These are phyloP conservation scores for Papiliotrema nemorosa DNA, from an alignment of 1,284 basidiomycete species.

Conservation along the genomic window DNA sequence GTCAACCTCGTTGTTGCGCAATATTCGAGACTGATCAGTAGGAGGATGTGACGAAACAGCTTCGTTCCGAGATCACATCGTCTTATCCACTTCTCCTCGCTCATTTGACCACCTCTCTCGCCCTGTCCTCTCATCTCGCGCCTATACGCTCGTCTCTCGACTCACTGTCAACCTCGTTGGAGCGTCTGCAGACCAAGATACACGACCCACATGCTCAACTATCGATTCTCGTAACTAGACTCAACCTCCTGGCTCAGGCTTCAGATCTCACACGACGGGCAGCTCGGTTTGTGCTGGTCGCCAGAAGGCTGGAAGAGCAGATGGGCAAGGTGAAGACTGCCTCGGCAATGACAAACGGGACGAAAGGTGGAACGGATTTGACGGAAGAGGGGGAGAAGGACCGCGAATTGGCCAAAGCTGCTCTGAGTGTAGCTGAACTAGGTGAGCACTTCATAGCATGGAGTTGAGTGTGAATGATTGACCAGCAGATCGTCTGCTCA, in stretches of 20 bases:
- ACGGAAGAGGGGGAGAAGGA: slow-evolving; percentile 71
- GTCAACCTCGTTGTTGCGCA: slow-evolving; percentile 6
- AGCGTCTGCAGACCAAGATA: slow-evolving; percentile 76
- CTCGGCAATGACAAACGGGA: slow-evolving; percentile 28
- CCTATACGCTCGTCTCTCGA: slow-evolving; percentile 42
- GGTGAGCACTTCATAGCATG: slow-evolving; percentile 53
- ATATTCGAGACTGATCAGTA: slow-evolving; percentile 6
- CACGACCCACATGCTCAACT: slow-evolving; percentile 73
- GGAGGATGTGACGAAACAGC: slow-evolving; percentile 83
- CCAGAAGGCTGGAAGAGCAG: slow-evolving; percentile 72
- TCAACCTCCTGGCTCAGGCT: slow-evolving; percentile 72
- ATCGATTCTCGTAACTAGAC: slow-evolving; percentile 62
- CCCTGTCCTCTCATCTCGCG: slow-evolving; percentile 54
- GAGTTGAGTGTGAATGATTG: not conserved
- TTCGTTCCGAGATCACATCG: slow-evolving; percentile 62
- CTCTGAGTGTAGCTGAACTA: slow-evolving; percentile 82
- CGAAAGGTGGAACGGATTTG: slow-evolving; percentile 8
- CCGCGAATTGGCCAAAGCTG: slow-evolving; percentile 80
- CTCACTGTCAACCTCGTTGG: slow-evolving; percentile 34
- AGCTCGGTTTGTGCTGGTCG: slow-evolving; percentile 75
- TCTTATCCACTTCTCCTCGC: slow-evolving; percentile 49
- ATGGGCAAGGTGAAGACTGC: slow-evolving; percentile 60
- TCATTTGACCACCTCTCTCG: slow-evolving; percentile 60
- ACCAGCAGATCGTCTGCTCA: slow-evolving; percentile 21
- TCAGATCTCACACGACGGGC: slow-evolving; percentile 77